phyloP scores from a whole-genome alignment of 768 basidiomycete genomes.

The Botryobasidium botryosum region DNA sequence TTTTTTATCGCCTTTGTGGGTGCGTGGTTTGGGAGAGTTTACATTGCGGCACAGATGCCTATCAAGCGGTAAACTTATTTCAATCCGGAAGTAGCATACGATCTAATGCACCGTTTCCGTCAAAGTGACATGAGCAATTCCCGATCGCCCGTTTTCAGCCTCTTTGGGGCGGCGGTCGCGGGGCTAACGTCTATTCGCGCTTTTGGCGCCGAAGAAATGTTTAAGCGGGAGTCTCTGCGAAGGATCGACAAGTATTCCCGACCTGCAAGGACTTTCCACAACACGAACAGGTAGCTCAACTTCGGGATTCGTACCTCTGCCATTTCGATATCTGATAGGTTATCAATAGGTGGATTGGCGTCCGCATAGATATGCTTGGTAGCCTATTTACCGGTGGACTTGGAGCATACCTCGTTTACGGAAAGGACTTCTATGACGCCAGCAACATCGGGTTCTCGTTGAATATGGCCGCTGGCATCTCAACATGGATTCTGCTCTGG shows the following conservation, averaged over 20 bases:
- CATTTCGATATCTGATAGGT: background rate
- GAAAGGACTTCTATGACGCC: slow-evolving; percentile 12
- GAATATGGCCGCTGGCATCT: slow-evolving; percentile 37
- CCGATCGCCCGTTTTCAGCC: slow-evolving; percentile 9
- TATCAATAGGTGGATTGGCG: slow-evolving; percentile 27
- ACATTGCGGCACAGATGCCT: slow-evolving; percentile 23
- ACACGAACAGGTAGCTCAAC: slow-evolving; percentile 27
- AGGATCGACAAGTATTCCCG: slow-evolving; percentile 38
- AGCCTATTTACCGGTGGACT: slow-evolving; percentile 36
- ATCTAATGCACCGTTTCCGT: slow-evolving; percentile 16
- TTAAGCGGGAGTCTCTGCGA: slow-evolving; percentile 16
- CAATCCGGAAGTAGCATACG: slow-evolving; percentile 18
- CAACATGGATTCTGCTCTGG: slow-evolving; percentile 32
- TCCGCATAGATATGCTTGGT: slow-evolving; percentile 42
- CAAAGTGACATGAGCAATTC: background rate
- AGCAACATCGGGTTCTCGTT: slow-evolving; percentile 26
- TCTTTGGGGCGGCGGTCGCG: slow-evolving; percentile 21
- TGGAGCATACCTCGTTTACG: slow-evolving; percentile 31
- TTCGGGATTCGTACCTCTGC: too few relatives aligned
- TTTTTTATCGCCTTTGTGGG: slow-evolving; percentile 14
- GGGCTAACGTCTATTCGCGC: slow-evolving; percentile 22
- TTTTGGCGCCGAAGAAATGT: slow-evolving; percentile 21
- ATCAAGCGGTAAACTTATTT: slow-evolving; percentile 21
- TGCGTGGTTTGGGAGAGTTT: slow-evolving; percentile 20
- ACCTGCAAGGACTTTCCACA: slow-evolving; percentile 31